A percentile compares a stretch with the other conserved stretches of the same genome.
Conservation (phyloP, 441 rosid genomes). For the Cnidoscolus chayamansa region DNA sequence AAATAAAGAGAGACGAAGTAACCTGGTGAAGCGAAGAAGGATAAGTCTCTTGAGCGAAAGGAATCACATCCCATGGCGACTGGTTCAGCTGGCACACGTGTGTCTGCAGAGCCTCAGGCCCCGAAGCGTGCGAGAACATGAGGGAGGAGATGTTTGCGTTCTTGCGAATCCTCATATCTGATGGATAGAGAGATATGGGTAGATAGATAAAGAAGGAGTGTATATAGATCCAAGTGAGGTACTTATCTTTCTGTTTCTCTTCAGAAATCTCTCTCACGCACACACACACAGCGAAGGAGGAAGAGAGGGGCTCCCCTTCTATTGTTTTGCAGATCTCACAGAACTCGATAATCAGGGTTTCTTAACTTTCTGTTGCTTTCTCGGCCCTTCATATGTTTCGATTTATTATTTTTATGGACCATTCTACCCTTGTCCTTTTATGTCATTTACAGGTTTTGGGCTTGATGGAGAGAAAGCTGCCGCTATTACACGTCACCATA, state of each 20-base stretch:
- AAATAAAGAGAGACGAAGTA: conserved; percentile 17
- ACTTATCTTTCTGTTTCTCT: neutral
- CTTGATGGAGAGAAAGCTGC: conserved; percentile 36
- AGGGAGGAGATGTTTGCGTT: conserved; percentile 58
- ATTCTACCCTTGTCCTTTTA: conserved; percentile 25
- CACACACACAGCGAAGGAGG: neutral
- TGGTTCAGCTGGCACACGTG: conserved; percentile 85
- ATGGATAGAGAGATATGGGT: neutral
- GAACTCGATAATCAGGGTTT: conserved; percentile 56
- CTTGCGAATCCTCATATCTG: conserved; percentile 92
- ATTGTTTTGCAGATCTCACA: conserved; percentile 65
- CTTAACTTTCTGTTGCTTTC: conserved; percentile 53
- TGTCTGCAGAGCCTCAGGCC: conserved; percentile 37
- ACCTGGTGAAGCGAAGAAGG: conserved; percentile 44
- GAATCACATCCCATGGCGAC: conserved; percentile 97
- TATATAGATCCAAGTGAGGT: conserved; percentile 19
- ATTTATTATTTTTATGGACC: conserved; percentile 23
- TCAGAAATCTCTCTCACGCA: neutral
- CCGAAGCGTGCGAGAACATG: conserved; percentile 38
- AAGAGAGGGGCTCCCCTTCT: neutral
- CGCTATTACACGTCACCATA: conserved; percentile 40
- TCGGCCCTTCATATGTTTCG: conserved; percentile 58
- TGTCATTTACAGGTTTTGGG: conserved; percentile 16
- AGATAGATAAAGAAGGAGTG: neutral
- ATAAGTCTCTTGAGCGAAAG: conserved; percentile 36